Percentiles rank a stretch among this genome's conserved stretches.
phyloP scores from a whole-genome alignment of 306 rosid species.

The Delonix regia region DNA sequence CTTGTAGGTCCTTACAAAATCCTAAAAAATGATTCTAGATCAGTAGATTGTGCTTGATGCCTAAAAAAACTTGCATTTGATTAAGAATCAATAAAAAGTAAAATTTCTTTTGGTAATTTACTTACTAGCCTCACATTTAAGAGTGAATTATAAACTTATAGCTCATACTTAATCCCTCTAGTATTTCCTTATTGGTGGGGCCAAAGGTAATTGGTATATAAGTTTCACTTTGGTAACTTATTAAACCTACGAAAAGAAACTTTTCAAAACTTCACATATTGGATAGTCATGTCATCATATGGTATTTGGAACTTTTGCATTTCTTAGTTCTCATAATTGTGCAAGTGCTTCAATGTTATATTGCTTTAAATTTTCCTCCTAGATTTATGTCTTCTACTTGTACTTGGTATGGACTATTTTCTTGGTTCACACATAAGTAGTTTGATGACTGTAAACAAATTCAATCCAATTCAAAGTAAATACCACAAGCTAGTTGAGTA shows the following conservation, averaged over 20 bases:
- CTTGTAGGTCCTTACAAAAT: slow-evolving; percentile 94
- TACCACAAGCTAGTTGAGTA: too few species aligned
- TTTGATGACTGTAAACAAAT: too few species aligned
- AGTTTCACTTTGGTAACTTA: slow-evolving; percentile 2
- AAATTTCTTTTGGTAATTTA: slow-evolving; percentile 5
- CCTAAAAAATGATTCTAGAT: slow-evolving; percentile 99
- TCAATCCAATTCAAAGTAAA: too few species aligned
- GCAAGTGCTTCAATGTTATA: slow-evolving; percentile 1
- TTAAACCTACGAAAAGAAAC: not conserved
- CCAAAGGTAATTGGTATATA: not conserved
- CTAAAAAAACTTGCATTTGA: slow-evolving; percentile 18
- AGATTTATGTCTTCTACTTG: slow-evolving; percentile 2
- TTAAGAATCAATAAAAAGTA: not conserved
- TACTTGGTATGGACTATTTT: slow-evolving; percentile 4
- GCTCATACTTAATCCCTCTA: not conserved
- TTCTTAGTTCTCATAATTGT: slow-evolving; percentile 8
- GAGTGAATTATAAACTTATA: not conserved
- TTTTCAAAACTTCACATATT: not conserved
- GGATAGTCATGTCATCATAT: slow-evolving; percentile 2
- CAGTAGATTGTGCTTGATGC: slow-evolving; percentile 39
- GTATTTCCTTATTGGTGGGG: not conserved
- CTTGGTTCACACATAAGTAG: too few species aligned
- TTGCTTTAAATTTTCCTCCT: slow-evolving; percentile 10
- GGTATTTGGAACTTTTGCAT: slow-evolving; percentile 5
- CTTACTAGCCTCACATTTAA: not conserved